A percentile compares a stretch with the other conserved stretches of the same genome.
Evolutionary conservation across 176 grass and related monocot species (phyloP).

Genomic region (Oryza coarctata): DNA sequence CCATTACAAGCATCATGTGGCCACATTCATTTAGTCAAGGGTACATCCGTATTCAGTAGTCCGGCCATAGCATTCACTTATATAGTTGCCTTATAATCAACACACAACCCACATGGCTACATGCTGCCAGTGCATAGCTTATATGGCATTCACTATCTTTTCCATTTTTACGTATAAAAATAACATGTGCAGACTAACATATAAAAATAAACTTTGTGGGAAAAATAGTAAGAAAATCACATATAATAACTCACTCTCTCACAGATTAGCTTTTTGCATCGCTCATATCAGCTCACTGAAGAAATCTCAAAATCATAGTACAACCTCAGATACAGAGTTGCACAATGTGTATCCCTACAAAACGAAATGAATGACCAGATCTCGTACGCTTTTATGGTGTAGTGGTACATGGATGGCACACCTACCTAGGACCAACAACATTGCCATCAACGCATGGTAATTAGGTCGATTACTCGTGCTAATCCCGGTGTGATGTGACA

Average conservation of each 20-base stretch:
- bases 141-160: background rate
- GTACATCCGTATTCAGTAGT: background rate
- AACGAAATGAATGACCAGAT: background rate
- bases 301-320: no score
- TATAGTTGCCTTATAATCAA: background rate
- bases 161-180: background rate
- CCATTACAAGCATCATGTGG: constrained; percentile 15
- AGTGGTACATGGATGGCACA: background rate
- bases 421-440: background rate
- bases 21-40: background rate
- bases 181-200: no score
- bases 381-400: background rate
- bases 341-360: no score
- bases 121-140: background rate
- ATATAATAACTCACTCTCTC: no score
- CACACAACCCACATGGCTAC: background rate
- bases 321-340: no score
- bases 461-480: background rate
- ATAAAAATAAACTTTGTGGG: no score
- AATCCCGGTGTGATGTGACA: background rate
- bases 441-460: background rate
- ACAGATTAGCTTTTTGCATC: no score
- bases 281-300: no score
- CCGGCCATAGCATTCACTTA: background rate
- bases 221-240: no score